phyloP scores from a whole-genome alignment of 106 monocot species.

The Gastrodia elata region DNA sequence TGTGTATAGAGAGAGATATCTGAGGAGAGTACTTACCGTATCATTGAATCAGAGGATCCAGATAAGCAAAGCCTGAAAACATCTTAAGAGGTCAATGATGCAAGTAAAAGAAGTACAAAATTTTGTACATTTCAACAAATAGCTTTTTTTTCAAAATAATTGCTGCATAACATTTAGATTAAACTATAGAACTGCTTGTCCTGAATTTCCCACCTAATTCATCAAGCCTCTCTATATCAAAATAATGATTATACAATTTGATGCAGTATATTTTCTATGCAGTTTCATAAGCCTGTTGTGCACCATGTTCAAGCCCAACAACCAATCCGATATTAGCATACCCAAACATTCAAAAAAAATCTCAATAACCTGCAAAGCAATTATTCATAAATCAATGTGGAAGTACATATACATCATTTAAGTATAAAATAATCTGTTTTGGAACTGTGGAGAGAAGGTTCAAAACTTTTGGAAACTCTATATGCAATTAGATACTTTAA shows the following conservation, averaged over 20 bases:
- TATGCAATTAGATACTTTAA: neutral
- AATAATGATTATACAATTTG: neutral
- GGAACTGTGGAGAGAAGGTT: neutral
- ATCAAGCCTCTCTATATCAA: neutral
- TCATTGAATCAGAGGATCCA: slow-evolving; percentile 98
- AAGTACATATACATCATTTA: neutral
- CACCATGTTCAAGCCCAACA: neutral
- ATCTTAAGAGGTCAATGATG: neutral
- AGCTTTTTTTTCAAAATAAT: neutral
- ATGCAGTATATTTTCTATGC: neutral
- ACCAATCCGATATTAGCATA: neutral
- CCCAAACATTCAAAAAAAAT: neutral
- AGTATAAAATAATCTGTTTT: neutral
- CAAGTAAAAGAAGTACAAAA: neutral
- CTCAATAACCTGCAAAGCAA: neutral
- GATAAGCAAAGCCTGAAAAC: slow-evolving; percentile 81
- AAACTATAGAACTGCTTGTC: neutral
- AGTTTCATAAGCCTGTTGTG: neutral
- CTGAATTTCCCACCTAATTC: neutral
- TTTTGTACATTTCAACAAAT: neutral
- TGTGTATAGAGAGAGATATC: neutral
- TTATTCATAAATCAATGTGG: slow-evolving; percentile 1
- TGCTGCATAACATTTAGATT: neutral
- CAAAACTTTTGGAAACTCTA: neutral
- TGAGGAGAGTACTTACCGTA: slow-evolving; percentile 45